phyloP scores from a whole-genome alignment of 2,329 filamentous ascomycete species.

The Penicillium polonicum region DNA sequence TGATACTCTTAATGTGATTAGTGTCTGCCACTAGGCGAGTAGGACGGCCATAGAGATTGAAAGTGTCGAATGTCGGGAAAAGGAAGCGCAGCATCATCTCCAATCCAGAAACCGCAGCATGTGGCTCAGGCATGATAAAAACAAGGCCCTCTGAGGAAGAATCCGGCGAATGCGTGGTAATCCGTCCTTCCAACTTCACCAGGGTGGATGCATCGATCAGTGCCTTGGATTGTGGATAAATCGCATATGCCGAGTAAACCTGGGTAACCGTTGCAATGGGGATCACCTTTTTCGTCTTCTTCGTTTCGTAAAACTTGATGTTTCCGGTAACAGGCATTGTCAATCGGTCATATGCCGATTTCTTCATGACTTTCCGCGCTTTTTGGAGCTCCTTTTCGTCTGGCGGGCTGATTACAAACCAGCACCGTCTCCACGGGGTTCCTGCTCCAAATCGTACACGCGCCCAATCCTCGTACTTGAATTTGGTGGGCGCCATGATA shows the following conservation, averaged over 20 bases:
- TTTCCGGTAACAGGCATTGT: slow-evolving; percentile 73
- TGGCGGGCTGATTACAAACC: slow-evolving; percentile 90
- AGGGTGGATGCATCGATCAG: slow-evolving; percentile 92
- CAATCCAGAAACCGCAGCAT: slow-evolving; percentile 87
- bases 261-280: slow-evolving; percentile 91
- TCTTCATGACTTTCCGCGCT: slow-evolving; percentile 74
- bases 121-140: slow-evolving; percentile 94
- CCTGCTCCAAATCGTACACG: slow-evolving; percentile 93
- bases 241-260: slow-evolving; percentile 87
- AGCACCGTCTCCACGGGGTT: slow-evolving; percentile 93
- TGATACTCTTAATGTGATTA: slow-evolving; percentile 81
- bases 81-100: slow-evolving; percentile 93
- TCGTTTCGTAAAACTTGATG: slow-evolving; percentile 93
- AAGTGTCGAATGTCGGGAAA: slow-evolving; percentile 92
- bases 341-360: slow-evolving; percentile 76
- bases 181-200: slow-evolving; percentile 87
- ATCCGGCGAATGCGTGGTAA: slow-evolving; percentile 81
- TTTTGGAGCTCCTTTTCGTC: slow-evolving; percentile 90
- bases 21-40: slow-evolving; percentile 82
- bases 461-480: slow-evolving; percentile 87
- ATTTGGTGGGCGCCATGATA: slow-evolving; percentile 78
- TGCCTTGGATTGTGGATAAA: slow-evolving; percentile 92
- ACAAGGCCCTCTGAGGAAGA: slow-evolving; percentile 87
- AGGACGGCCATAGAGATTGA: slow-evolving; percentile 85
- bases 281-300: slow-evolving; percentile 84